A percentile compares a stretch with the other conserved stretches of the same genome.
phyloP scores from a whole-genome alignment of 225 moss, liverwort and hornwort species.

The Bryum argenteum region DNA sequence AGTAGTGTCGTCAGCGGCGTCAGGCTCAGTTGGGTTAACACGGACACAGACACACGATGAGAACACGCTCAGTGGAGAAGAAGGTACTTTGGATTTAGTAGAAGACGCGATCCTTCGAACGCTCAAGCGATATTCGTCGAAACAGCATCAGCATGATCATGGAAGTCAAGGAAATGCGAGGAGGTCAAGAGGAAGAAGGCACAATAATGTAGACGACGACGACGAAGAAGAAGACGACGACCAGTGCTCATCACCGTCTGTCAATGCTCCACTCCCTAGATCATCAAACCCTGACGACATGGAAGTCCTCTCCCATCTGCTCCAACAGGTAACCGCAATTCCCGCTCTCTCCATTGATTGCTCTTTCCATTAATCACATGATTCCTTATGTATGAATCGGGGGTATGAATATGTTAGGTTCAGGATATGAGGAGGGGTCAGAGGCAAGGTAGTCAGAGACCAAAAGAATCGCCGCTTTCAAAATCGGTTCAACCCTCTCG shows the following conservation, averaged over 20 bases:
- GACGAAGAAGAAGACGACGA: constrained; percentile 13
- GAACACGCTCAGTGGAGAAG: constrained; percentile 27
- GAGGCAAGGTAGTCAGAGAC: constrained; percentile 24
- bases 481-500: constrained; percentile 17
- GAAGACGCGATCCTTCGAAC: constrained; percentile 43
- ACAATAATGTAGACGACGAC: neutral
- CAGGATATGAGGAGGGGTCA: constrained; percentile 36
- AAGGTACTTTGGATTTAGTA: constrained; percentile 49
- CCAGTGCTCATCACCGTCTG: constrained; percentile 25
- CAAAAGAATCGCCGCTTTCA: constrained; percentile 12
- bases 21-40: constrained; percentile 29
- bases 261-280: constrained; percentile 16
- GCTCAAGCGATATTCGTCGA: constrained; percentile 32
- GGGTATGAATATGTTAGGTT: constrained; percentile 32
- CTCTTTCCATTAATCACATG: constrained; percentile 10
- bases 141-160: constrained; percentile 6
- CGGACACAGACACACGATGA: constrained; percentile 42
- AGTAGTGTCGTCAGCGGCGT: constrained; percentile 45
- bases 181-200: constrained; percentile 21
- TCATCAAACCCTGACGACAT: constrained; percentile 32
- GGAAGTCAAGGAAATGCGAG: constrained; percentile 8
- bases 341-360: neutral
- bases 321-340: constrained; percentile 35
- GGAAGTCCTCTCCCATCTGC: constrained; percentile 47
- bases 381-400: neutral